Base-by-base conservation (phyloP, 2,329 filamentous ascomycete genomes). In the Phialophora tarda region DNA sequence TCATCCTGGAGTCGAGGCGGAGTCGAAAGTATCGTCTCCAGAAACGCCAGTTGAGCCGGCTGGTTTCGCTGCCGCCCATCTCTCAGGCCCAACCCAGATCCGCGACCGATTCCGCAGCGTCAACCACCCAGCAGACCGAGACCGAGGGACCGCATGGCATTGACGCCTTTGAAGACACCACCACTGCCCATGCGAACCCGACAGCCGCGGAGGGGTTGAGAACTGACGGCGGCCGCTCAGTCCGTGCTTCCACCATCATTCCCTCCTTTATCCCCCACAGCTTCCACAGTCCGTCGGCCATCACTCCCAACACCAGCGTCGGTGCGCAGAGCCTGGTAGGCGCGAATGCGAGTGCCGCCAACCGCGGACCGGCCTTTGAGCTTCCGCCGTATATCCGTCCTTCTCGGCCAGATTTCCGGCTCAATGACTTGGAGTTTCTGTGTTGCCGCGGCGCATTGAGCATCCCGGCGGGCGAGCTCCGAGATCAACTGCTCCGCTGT, bases 401-500 rank as follows among this genome's bases (percentile, higher is more conserved):
- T 34, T 51, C 59, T 32, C 65, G 62, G 17, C 62, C 62, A 7
- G 63, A 61, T 11, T 26, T 69, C 50, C 55, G 59, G 8, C 30
- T 57, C 11, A 63, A 70, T 23, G 68, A 70, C 44, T 21, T 70
- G 47, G 63, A 66, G 12, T 60, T 70, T 34, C 59, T 70, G 12
- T n/a, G 23, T 47, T 53, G 56, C 50, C 68, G 68, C 10, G 93
- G 93, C 3, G 93, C 92, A 0, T 81, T 97, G 71, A 88, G 88
- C 1, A 85, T 97, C 41, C 94, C 94, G 2, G 82, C 85, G 41
- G 78, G 84, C 5, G 80, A 82, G 5, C 82, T 97, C 34, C 91
- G 94, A 74, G 91, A 91, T 76, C 92, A 93, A 66, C 84, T 97
- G 47, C 81, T 98, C 21, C 88, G 89, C 73, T 88, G 88, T 34